Conservation (phyloP, 495 filamentous ascomycete species). For the Aspergillus haitiensis region DNA sequence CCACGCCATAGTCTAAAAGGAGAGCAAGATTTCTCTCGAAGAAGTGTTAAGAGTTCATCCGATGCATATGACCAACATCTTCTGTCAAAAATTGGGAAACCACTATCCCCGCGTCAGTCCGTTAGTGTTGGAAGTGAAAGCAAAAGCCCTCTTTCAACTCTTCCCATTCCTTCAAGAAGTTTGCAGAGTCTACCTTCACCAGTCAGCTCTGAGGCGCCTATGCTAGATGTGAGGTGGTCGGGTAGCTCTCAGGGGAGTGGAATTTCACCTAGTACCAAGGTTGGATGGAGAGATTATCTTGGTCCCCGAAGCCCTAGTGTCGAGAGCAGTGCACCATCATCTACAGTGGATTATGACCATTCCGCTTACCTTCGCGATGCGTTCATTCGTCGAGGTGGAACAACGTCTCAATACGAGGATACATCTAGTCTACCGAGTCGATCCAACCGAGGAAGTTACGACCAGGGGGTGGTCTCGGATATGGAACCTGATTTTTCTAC, state of each 20-base stretch:
- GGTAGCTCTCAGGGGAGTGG: slow-evolving; percentile 47
- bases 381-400: slow-evolving; percentile 38
- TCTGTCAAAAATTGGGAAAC: slow-evolving; percentile 71
- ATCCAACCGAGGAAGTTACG: slow-evolving; percentile 61
- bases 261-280: slow-evolving; percentile 47
- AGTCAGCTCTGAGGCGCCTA: slow-evolving; percentile 44
- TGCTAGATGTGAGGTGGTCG: slow-evolving; percentile 44
- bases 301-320: slow-evolving; percentile 53
- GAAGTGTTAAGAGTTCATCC: slow-evolving; percentile 59
- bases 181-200: slow-evolving; percentile 47
- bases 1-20: slow-evolving; percentile 52
- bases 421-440: slow-evolving; percentile 48
- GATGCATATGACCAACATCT: slow-evolving; percentile 78
- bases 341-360: slow-evolving; percentile 44
- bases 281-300: slow-evolving; percentile 43
- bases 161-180: slow-evolving; percentile 47
- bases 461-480: slow-evolving; percentile 62
- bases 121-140: slow-evolving; percentile 54
- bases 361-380: slow-evolving; percentile 35
- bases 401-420: slow-evolving; percentile 51
- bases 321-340: slow-evolving; percentile 50
- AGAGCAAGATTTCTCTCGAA: slow-evolving; percentile 57
- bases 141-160: slow-evolving; percentile 48
- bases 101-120: slow-evolving; percentile 58
- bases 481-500: slow-evolving; percentile 64